Conservation (phyloP, 345 rosid genomes). For the Populus alba region DNA sequence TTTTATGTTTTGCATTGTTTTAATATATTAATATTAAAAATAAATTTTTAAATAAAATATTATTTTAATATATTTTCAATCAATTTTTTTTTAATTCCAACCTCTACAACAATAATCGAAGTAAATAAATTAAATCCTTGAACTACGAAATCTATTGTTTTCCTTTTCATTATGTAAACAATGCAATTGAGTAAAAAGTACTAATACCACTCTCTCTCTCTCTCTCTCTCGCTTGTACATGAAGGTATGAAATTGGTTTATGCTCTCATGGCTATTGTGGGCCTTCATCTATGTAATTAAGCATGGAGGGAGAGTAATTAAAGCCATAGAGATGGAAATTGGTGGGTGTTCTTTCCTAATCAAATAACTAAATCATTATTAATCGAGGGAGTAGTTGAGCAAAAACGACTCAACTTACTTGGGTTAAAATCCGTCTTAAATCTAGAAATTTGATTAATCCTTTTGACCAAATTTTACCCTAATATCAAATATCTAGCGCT, state of each 20-base stretch:
- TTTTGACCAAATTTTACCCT: neutral
- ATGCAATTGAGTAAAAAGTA: constrained; percentile 22
- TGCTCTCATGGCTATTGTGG: constrained; percentile 24
- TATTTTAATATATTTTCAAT: no score
- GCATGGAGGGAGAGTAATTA: constrained; percentile 1
- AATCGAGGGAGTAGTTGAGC: neutral
- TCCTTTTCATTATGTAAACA: constrained; percentile 17
- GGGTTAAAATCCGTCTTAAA: neutral
- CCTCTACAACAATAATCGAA: no score
- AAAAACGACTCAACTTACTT: no score
- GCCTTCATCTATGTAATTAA: neutral
- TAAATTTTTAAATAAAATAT: no score
- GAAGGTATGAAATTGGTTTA: constrained; percentile 16
- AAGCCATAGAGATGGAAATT: neutral
- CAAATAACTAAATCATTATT: neutral
- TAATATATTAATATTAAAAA: no score
- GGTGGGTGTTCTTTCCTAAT: neutral
- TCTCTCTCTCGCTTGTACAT: constrained; percentile 15
- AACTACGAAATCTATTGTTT: constrained; percentile 31
- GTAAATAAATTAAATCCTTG: neutral
- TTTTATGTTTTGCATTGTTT: no score
- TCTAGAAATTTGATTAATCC: neutral
- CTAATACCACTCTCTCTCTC: neutral
- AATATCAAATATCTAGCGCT: neutral
- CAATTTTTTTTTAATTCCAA: no score